phyloP scores from a whole-genome alignment of 192 early-diverging fungal species.

The Podila epigama region DNA sequence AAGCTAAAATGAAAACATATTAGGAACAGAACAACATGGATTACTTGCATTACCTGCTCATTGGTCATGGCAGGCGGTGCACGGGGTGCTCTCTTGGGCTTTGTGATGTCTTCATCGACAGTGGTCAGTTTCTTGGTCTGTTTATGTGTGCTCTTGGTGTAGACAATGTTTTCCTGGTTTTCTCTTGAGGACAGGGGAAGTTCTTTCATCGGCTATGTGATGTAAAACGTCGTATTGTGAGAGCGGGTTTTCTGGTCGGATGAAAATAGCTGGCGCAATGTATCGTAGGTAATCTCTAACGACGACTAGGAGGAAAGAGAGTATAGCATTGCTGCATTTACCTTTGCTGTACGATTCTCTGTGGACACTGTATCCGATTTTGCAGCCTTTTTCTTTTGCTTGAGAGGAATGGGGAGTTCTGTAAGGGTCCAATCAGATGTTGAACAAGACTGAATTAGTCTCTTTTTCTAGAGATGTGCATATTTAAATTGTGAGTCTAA shows the following conservation, averaged over 20 bases:
- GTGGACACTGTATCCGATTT: neutral
- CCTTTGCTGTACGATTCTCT: neutral
- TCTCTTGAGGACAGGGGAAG: neutral
- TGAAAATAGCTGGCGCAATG: too few species aligned
- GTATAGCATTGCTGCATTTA: too few species aligned
- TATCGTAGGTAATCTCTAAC: too few species aligned
- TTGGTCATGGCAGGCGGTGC: neutral
- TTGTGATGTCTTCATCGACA: neutral
- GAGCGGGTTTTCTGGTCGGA: too few species aligned
- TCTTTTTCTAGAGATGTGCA: too few species aligned
- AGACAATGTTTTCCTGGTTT: constrained; percentile 2
- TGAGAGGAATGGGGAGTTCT: neutral
- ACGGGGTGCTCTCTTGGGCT: neutral
- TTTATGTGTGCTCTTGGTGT: neutral
- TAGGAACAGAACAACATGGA: neutral
- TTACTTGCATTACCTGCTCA: neutral
- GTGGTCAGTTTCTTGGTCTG: neutral
- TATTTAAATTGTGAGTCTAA: too few species aligned
- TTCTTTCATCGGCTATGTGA: constrained; percentile 1
- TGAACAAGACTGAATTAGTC: too few species aligned
- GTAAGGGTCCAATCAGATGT: too few species aligned
- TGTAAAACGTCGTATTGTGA: too few species aligned
- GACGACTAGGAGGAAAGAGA: too few species aligned
- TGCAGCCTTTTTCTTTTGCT: neutral
- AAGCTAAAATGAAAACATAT: neutral